Conservation (phyloP, 805 yeast genomes). For the Metschnikowia colocasiae region DNA sequence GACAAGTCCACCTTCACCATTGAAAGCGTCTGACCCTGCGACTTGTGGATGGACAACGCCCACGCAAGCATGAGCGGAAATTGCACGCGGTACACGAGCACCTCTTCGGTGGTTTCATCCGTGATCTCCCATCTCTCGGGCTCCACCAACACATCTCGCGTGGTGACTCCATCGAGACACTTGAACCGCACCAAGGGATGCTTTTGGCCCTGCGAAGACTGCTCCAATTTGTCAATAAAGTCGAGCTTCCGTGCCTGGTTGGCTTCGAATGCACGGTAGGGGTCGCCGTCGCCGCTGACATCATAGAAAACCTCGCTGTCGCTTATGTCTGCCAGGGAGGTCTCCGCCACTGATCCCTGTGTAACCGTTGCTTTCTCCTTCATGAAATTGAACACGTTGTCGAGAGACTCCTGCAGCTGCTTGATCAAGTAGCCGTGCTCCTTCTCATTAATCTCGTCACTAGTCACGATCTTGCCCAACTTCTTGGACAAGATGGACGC, state of each 20-base stretch:
- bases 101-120: constrained; percentile 59
- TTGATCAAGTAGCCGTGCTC: neutral
- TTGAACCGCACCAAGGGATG: constrained; percentile 76
- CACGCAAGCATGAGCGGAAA: constrained; percentile 71
- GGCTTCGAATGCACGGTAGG: neutral
- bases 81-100: constrained; percentile 51
- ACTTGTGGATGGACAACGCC: constrained; percentile 82
- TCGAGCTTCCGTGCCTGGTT: constrained; percentile 47
- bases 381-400: constrained; percentile 16
- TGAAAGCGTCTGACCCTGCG: constrained; percentile 80
- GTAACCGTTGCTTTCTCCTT: constrained; percentile 4
- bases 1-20: constrained; percentile 66
- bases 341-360: no score
- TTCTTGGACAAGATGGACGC: constrained; percentile 12
- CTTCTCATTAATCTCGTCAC: constrained; percentile 15
- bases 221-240: constrained; percentile 40
- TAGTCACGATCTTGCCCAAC: constrained; percentile 1
- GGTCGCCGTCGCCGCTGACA: neutral
- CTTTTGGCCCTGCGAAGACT: constrained; percentile 45
- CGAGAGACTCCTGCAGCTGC: constrained; percentile 9
- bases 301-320: neutral
- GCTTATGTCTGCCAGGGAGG: no score
- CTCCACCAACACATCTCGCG: constrained; percentile 72
- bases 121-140: constrained; percentile 81
- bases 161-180: constrained; percentile 59